Evolutionary conservation across 176 grass and related monocot genomes (phyloP), one percentile per base, ranked within the genome.

Genomic region (Phyllostachys edulis): DNA sequence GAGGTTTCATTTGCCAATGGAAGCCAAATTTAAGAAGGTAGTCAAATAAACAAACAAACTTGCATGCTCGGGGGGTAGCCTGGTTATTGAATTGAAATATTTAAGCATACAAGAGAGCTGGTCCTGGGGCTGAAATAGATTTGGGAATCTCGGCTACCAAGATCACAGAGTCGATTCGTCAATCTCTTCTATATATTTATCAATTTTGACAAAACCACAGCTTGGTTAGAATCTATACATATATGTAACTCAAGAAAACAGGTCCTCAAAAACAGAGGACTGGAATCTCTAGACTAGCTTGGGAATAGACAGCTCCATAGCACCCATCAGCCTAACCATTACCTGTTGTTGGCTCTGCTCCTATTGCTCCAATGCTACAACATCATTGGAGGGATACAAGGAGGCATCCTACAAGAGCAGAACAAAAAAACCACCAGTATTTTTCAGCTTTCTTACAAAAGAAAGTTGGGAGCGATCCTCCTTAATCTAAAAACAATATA

Each of bases 171-270:
- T 69, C 20, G 7, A 67, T 69, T 67, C 4, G 1, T 9, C 68
- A 79, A 77, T 37, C 40, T 66, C 26, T 73, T 56, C 9, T 71
- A 34, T 23, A 62, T 55, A 71, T 63, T 83, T 46, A 17, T 65
- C 12, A 0, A 47, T 39, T 50, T 24, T 26, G 44, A 49, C 0
- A n/a, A 71, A 77, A 46, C 10, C 26, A 9, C 20, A 4, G 41
- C 32, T 59, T 51, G 37, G 15, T 42, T 7, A 52, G 34, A 77
- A 80, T 27, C 6, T 62, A 14, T 44, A 47, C 39, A 70, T 21
- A 46, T 36, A n/a, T 72, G 67, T 46, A 82, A 63, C 69, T 72
- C 26, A 60, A 45, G 50, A 82, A 62, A 82, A 63, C 3, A 73
- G 71, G 26, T 29, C 11, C 3, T 16, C 6, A n/a, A 65, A 64